phyloP scores from a whole-genome alignment of 371 early-diverging fungal species.

The Parasitella parasitica region DNA sequence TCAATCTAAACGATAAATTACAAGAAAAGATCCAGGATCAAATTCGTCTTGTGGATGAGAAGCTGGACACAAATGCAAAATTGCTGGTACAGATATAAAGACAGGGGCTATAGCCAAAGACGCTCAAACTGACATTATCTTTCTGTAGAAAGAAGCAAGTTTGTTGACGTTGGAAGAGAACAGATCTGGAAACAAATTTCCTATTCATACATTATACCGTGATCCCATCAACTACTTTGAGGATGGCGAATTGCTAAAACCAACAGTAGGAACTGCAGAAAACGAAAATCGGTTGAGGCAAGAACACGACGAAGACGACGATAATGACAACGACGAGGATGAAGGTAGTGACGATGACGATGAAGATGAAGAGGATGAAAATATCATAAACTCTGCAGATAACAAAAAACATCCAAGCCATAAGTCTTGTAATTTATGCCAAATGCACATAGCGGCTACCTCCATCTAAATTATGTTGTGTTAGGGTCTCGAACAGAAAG shows the following conservation, averaged over 20 bases:
- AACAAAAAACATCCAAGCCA: neutral
- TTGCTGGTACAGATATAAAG: constrained; percentile 8
- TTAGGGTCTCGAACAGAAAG: constrained; percentile 33
- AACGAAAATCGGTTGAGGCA: neutral
- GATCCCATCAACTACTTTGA: constrained; percentile 7
- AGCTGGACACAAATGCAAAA: constrained; percentile 10
- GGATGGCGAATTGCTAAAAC: neutral
- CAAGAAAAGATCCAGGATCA: constrained; percentile 12
- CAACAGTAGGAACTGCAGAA: neutral
- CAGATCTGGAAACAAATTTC: neutral
- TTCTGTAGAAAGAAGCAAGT: neutral
- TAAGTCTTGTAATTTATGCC: constrained; percentile 8
- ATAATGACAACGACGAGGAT: neutral
- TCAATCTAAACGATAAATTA: constrained; percentile 23
- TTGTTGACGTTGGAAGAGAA: neutral
- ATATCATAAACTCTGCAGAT: neutral
- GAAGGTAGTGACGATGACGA: neutral
- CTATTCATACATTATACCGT: constrained; percentile 3
- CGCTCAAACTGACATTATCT: neutral
- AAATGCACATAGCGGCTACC: neutral
- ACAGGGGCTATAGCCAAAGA: neutral
- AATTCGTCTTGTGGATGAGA: constrained; percentile 15
- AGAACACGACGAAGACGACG: neutral
- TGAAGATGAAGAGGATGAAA: neutral
- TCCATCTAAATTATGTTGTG: neutral